Evolutionary conservation across 2,329 filamentous ascomycete species (phyloP).

Genomic region (Penicillium vulpinum): DNA sequence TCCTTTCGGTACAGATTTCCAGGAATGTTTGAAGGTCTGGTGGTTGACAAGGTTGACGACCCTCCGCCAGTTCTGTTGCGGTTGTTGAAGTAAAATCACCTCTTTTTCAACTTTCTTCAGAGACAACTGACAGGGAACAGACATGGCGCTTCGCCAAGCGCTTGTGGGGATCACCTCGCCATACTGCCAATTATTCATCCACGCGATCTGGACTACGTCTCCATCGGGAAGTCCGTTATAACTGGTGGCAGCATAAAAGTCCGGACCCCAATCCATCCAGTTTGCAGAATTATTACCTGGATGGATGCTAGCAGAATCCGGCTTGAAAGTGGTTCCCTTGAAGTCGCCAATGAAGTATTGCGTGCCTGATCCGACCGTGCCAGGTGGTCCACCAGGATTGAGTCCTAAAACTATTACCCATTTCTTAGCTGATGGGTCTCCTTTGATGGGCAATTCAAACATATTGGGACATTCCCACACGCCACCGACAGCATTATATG

Average conservation of each 20-base stretch:
- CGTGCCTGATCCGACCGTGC: conserved; percentile 29
- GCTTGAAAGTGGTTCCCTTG: conserved; percentile 26
- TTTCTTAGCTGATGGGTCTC: conserved; percentile 20
- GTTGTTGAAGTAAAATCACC: conserved; percentile 17
- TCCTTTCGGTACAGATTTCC: conserved; percentile 12
- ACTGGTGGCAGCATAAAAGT: conserved; percentile 29
- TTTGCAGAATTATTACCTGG: conserved; percentile 20
- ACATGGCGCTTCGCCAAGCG: conserved; percentile 33
- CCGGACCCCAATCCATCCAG: conserved; percentile 33
- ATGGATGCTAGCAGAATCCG: conserved; percentile 20
- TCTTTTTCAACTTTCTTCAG: conserved; percentile 21
- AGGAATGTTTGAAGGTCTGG: neutral
- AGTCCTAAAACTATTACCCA: conserved; percentile 29
- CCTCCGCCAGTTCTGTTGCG: conserved; percentile 10
- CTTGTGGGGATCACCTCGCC: conserved; percentile 22
- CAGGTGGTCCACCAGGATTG: conserved; percentile 33
- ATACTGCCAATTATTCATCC: conserved; percentile 38
- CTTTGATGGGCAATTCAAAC: conserved; percentile 24
- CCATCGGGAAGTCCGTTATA: conserved; percentile 24
- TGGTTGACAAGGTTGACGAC: conserved; percentile 3
- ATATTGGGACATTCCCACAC: conserved; percentile 35
- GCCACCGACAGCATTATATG: conserved; percentile 28
- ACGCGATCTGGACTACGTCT: conserved; percentile 22
- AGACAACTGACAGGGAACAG: conserved; percentile 23
- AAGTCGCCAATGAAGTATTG: conserved; percentile 34